Evolutionary conservation across 2,329 filamentous ascomycete species (phyloP).

Genomic region (Botryotinia convoluta): DNA sequence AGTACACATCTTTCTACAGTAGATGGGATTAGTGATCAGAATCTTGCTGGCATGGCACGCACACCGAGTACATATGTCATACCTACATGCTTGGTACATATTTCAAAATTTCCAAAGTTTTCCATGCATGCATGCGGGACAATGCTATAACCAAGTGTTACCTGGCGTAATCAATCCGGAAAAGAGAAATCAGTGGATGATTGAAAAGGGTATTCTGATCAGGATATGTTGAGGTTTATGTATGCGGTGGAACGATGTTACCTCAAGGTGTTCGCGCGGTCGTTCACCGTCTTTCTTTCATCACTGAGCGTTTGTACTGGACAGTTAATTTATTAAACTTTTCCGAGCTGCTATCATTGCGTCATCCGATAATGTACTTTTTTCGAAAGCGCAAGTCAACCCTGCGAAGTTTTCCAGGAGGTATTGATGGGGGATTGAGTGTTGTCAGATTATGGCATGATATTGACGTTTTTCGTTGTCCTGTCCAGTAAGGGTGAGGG

Average conservation of each 20-base stretch:
- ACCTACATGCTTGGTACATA: background rate
- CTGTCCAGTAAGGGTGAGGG: background rate
- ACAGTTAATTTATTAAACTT: background rate
- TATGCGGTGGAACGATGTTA: background rate
- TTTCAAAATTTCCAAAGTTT: background rate
- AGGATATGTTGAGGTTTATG: background rate
- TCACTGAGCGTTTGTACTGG: background rate
- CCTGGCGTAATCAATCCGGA: background rate
- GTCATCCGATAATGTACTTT: background rate
- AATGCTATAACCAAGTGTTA: background rate
- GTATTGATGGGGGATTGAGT: background rate
- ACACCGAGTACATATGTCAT: slow-evolving; percentile 5
- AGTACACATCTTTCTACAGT: background rate
- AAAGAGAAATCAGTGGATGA: background rate
- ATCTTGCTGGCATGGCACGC: background rate
- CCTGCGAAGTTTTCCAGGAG: background rate
- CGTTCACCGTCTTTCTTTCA: background rate
- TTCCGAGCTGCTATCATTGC: background rate
- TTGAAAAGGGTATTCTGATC: background rate
- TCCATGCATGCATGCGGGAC: background rate
- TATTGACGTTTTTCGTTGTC: background rate
- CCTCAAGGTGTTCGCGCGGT: background rate
- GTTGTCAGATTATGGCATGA: background rate
- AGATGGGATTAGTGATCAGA: background rate
- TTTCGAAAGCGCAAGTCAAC: background rate